These are phyloP conservation scores for Kodamaea suecica DNA, from an alignment of 1,139 yeast species.

Conservation along the genomic window DNA sequence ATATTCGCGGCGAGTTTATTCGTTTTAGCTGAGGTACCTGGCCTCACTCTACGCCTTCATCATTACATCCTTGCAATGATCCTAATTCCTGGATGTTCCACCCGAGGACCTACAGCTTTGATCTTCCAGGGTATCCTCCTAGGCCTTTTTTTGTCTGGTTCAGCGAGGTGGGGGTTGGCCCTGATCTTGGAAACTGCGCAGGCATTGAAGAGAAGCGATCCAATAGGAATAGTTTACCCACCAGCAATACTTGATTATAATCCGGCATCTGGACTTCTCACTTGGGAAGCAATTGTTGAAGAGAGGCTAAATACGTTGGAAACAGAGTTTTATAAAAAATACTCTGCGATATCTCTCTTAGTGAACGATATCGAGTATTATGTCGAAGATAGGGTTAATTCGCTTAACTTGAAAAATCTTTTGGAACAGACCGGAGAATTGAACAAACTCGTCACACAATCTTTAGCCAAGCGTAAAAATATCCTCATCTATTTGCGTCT, in stretches of 20 bases:
- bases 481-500: constrained; percentile 51
- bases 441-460: constrained; percentile 16
- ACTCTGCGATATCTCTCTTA: constrained; percentile 57
- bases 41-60: constrained; percentile 76
- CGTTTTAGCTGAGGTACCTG: constrained; percentile 54
- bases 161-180: constrained; percentile 92
- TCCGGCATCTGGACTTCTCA: constrained; percentile 27
- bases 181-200: constrained; percentile 77
- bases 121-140: constrained; percentile 78
- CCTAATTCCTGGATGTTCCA: constrained; percentile 82
- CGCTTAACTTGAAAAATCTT: constrained; percentile 40
- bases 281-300: constrained; percentile 28
- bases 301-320: constrained; percentile 4
- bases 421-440: constrained; percentile 29
- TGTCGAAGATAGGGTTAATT: constrained; percentile 47
- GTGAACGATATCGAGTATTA: constrained; percentile 79
- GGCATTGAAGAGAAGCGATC: constrained; percentile 72
- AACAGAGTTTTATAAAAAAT: constrained; percentile 10
- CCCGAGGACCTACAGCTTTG: constrained; percentile 67
- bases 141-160: constrained; percentile 81
- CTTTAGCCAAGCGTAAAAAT: constrained; percentile 25
- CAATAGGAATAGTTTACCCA: constrained; percentile 58
- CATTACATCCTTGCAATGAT: constrained; percentile 83
- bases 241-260: constrained; percentile 48
- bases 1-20: constrained; percentile 46